These are phyloP conservation scores for Baeospora myosura DNA, from an alignment of 1,284 basidiomycete genomes.

Conservation along the genomic window DNA sequence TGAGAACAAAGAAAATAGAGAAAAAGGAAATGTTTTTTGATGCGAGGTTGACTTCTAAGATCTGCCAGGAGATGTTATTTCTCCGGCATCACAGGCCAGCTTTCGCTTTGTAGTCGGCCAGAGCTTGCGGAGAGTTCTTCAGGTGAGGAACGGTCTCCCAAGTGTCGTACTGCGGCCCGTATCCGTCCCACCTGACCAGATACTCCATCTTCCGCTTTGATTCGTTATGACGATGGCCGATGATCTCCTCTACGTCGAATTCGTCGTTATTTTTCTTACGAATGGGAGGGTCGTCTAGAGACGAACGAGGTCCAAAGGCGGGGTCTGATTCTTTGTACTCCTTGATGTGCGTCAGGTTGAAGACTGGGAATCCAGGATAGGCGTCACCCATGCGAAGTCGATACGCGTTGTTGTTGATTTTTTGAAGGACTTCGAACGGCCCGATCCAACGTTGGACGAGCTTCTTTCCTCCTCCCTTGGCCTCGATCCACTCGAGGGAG, in stretches of 20 bases:
- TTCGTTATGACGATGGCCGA: neutral
- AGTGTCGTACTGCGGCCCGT: neutral
- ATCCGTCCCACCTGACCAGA: neutral
- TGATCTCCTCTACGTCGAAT: neutral
- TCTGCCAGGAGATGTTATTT: too few species aligned
- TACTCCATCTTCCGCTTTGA: neutral
- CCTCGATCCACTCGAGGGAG: slow-evolving; percentile 14
- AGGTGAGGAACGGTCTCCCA: neutral
- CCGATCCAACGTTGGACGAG: slow-evolving; percentile 18
- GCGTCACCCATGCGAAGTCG: slow-evolving; percentile 13
- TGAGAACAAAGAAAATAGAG: too few species aligned
- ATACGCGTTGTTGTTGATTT: slow-evolving; percentile 15
- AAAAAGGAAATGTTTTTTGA: too few species aligned
- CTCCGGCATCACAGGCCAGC: too few species aligned
- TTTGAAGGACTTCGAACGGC: slow-evolving; percentile 19
- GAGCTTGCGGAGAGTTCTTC: neutral
- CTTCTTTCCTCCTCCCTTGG: slow-evolving; percentile 17
- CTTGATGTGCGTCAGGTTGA: neutral
- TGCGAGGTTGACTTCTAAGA: too few species aligned
- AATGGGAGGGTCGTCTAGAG: neutral
- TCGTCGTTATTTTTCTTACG: neutral
- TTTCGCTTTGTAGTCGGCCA: neutral
- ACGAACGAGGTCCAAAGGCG: neutral
- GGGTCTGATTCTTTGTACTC: neutral
- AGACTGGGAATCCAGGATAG: slow-evolving; percentile 7